A percentile compares a stretch with the other conserved stretches of the same genome.
Conservation (phyloP, 371 early-diverging fungal species). For the Mycotypha africana region DNA sequence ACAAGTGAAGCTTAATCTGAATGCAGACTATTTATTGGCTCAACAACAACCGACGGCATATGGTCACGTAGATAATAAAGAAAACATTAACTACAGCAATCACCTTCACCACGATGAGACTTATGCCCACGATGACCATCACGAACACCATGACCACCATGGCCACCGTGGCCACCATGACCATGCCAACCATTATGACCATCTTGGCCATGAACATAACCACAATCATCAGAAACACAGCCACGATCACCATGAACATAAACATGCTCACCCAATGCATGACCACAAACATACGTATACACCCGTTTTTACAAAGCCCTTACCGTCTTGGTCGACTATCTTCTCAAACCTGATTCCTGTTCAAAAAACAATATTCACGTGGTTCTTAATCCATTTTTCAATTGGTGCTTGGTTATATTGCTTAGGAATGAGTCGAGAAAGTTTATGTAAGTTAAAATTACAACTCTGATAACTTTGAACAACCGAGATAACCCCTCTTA, state of each 20-base stretch:
- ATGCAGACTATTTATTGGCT: not conserved
- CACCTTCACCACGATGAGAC: no score
- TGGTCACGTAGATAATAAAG: no score
- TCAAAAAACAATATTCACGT: conserved; percentile 61
- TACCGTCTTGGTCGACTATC: conserved; percentile 38
- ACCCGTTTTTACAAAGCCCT: conserved; percentile 26
- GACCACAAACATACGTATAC: conserved; percentile 31
- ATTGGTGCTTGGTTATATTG: conserved; percentile 49
- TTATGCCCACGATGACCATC: conserved; percentile 1
- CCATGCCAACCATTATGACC: conserved; percentile 18
- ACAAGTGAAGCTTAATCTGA: no score
- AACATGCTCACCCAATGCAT: conserved; percentile 3
- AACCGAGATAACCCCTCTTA: not conserved
- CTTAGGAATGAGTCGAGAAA: conserved; percentile 45
- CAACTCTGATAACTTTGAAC: no score
- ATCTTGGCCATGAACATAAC: conserved; percentile 10
- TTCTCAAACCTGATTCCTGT: conserved; percentile 43
- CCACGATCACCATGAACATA: conserved; percentile 4
- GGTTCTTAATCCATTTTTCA: conserved; percentile 42
- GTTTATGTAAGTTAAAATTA: conserved; percentile 35
- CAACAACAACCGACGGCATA: not conserved
- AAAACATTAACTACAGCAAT: no score
- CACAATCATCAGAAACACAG: conserved; percentile 16
- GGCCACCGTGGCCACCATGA: conserved; percentile 13
- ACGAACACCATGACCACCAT: conserved; percentile 6